Base-by-base conservation (phyloP, 352 stramenopile species). In the Globisporangium irregulare region DNA sequence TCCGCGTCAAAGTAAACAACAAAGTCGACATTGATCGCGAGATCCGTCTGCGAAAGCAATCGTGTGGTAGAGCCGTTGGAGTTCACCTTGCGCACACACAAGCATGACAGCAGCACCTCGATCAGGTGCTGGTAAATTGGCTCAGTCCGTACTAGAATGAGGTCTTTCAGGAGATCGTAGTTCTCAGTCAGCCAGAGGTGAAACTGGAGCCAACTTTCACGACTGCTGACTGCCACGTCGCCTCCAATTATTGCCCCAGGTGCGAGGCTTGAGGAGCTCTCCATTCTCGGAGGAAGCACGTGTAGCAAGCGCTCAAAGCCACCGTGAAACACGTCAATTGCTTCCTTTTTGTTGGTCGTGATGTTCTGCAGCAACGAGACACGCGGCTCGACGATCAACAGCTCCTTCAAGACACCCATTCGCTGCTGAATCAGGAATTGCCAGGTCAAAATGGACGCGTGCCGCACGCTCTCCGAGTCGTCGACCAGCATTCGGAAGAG, bases 151-250 rank as follows among this genome's bases (percentile, higher is more conserved):
- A 74, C 59, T 18, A 92, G 20, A n/a, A 94, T 81, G 20, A 93
- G 38, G 43, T 94, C 84, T n/a, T 86, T 80, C 10, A 94, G 71
- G 3, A 90, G 59, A 8, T 80, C 67, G 27, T 76, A 77, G 50
- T 92, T 86, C 24, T 91, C 83, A 1, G 79, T 87, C 12, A 94
- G 69, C 86, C 86, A 94, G n/a, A 83, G 69, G n/a, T 90, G 82
- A 53, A 94, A 94, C 55, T 91, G 79, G 12, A 89, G 72, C 84
- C 84, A 92, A 22, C 76, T 86, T 14, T 92, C 82, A 60, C 79
- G 74, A 29, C 77, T 90, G 34, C 22, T 15, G 55, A 22, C 27
- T 65, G 12, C 34, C 12, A 6, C 25, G 25, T 25, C 20, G 20
- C 36, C 34, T 59, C 9, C 50, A 12, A 3, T 68, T 5, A 20